Base-by-base conservation (phyloP, 2,329 filamentous ascomycete genomes). In the Calonectria hongkongensis region DNA sequence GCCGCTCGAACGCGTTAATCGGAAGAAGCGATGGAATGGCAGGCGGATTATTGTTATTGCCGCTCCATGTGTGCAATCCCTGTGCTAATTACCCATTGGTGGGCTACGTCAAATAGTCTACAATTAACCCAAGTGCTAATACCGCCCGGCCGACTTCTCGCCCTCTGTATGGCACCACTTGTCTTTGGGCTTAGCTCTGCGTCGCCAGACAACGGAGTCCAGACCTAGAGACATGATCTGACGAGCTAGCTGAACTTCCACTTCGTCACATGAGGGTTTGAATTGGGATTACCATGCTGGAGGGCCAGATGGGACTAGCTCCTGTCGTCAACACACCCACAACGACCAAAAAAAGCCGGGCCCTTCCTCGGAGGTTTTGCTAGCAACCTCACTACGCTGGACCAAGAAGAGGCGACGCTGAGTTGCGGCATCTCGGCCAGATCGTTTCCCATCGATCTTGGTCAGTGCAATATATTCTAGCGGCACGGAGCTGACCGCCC, bases 361-460 rank as follows among this genome's bases (percentile, higher is more conserved):
- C 54, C 10, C 21, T 39, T 16, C 12, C 36, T 60, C 54, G 54
- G 54, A 60, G 54, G 33, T 41, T 60, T 60, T 60, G 54, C 33
- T 60, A 60, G 54, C 33, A 60, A 27, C 36, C n/a, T 36, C 12
- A 41, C 33, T 60, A 58, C 33, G 21, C 33, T 41, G 54, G 2
- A 8, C 39, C 39, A 13, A 3, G 15, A 21, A 13, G 6, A 27
- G n/a, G 1, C 36, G 21, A 60, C 33, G 36, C 13, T 60, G 54
- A 21, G 21, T 33, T 25, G 33, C 54, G 21, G 54, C 21, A 60
- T 41, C 54, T 28, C 54, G 54, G 54, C 36, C 33, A 28, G 54
- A 41, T 60, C 54, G 54, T 39, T n/a, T 41, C 54, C 16, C 54
- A 60, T 60, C 33, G 54, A 60, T 60, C 54, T 60, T 41, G 54